A percentile compares a stretch with the other conserved stretches of the same genome.
Evolutionary conservation across 2,329 filamentous ascomycete genomes (phyloP).

Genomic region (Anisogramma anomala): DNA sequence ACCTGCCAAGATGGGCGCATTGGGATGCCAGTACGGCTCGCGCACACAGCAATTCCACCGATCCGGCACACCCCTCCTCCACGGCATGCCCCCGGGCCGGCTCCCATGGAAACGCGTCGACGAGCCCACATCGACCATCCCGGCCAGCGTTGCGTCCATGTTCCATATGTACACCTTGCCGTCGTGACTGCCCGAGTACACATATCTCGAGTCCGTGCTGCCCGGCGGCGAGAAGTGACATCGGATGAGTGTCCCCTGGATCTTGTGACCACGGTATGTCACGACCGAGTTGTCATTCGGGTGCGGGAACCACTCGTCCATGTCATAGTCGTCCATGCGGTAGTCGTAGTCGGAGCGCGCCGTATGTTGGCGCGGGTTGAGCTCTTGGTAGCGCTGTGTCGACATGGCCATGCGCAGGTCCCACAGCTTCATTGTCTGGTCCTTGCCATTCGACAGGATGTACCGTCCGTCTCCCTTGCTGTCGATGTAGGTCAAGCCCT

Average conservation of each 20-base stretch:
- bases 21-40: conserved; percentile 86
- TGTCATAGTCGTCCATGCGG: conserved; percentile 54
- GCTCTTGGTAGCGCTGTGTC: conserved; percentile 47
- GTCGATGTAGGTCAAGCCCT: conserved; percentile 58
- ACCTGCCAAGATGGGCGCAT: conserved; percentile 64
- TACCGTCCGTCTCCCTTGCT: conserved; percentile 65
- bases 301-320: conserved; percentile 57
- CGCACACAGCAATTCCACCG: conserved; percentile 71
- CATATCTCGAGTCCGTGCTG: conserved; percentile 80
- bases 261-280: conserved; percentile 82
- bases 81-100: conserved; percentile 4
- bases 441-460: conserved; percentile 86
- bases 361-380: conserved; percentile 45
- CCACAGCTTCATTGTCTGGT: conserved; percentile 97
- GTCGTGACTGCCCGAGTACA: conserved; percentile 84
- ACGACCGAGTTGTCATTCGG: conserved; percentile 83
- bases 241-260: conserved; percentile 80
- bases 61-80: conserved; percentile 40
- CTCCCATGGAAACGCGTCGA: conserved; percentile 37
- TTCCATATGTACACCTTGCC: conserved; percentile 90
- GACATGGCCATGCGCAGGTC: conserved; percentile 83
- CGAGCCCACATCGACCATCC: conserved; percentile 62
- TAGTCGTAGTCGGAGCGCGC: conserved; percentile 58
- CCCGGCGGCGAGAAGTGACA: conserved; percentile 88
- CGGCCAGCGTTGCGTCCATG: conserved; percentile 73